These are phyloP conservation scores for Dittrichia graveolens DNA, from an alignment of 129 eudicot species.

Conservation along the genomic window DNA sequence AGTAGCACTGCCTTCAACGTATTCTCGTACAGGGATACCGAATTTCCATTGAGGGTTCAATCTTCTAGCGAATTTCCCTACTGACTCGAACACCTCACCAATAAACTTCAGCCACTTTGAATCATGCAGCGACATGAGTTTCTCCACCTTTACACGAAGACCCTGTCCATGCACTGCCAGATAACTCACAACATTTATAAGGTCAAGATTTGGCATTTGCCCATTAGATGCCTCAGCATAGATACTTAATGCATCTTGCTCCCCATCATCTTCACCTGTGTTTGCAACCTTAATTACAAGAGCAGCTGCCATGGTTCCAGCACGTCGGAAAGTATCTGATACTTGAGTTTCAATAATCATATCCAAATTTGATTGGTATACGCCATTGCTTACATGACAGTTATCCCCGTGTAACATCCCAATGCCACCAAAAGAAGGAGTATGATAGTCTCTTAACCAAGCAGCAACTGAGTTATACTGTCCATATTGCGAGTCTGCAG, in stretches of 20 bases:
- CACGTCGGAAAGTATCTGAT: constrained; percentile 63
- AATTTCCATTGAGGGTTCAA: constrained; percentile 82
- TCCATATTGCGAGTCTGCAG: constrained; percentile 90
- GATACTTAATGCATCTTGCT: constrained; percentile 63
- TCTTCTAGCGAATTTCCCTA: constrained; percentile 68
- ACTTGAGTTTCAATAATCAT: constrained; percentile 25
- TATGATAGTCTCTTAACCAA: constrained; percentile 82
- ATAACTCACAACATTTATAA: constrained; percentile 79
- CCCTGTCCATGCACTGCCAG: constrained; percentile 89
- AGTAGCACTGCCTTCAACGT: constrained; percentile 91
- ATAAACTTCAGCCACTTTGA: constrained; percentile 64
- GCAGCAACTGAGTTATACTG: constrained; percentile 73
- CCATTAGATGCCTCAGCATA: constrained; percentile 99
- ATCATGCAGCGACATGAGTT: constrained; percentile 56
- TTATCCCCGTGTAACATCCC: constrained; percentile 33
- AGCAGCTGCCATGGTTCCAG: constrained; percentile 99
- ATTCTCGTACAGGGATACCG: constrained; percentile 74
- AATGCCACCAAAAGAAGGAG: constrained; percentile 56
- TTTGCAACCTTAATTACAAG: constrained; percentile 80
- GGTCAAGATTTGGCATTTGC: constrained; percentile 98
- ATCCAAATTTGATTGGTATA: constrained; percentile 24
- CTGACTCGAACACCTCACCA: constrained; percentile 54
- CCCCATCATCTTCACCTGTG: constrained; percentile 38
- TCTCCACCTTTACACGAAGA: constrained; percentile 68
- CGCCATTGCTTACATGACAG: constrained; percentile 41